These are phyloP conservation scores for Phytophthora europaea DNA, from an alignment of 352 stramenopile genomes.

Conservation along the genomic window DNA sequence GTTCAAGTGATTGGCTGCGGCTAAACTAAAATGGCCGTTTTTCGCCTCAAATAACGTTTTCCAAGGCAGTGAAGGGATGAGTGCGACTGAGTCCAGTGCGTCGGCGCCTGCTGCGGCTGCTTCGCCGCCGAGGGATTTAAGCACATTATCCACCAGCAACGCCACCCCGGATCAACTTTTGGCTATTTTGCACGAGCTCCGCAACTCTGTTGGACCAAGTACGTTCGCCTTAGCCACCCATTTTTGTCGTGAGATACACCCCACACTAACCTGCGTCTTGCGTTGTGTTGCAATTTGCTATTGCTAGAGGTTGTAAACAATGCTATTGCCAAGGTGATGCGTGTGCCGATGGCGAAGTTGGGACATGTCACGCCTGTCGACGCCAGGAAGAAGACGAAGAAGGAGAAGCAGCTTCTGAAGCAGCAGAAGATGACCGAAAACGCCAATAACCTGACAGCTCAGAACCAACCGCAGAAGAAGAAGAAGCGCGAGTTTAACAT, in stretches of 20 bases:
- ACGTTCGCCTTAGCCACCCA: conserved; percentile 30
- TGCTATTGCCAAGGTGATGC: conserved; percentile 79
- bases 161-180: conserved; percentile 58
- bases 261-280: conserved; percentile 11
- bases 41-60: conserved; percentile 17
- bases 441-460: neutral
- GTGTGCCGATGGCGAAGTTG: conserved; percentile 16
- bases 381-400: conserved; percentile 32
- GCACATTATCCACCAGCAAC: conserved; percentile 40
- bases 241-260: conserved; percentile 13
- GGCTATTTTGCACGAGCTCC: conserved; percentile 76
- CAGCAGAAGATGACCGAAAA: conserved; percentile 30
- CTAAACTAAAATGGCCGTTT: conserved; percentile 12
- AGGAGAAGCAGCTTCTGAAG: conserved; percentile 35
- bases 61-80: conserved; percentile 14
- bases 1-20: conserved; percentile 23
- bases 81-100: conserved; percentile 11
- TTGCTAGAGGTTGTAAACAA: conserved; percentile 70
- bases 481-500: conserved; percentile 81
- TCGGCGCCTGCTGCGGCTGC: conserved; percentile 5
- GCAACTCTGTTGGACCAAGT: conserved; percentile 70
- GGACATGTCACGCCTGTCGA: conserved; percentile 5
- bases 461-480: conserved; percentile 54
- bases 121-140: conserved; percentile 32
- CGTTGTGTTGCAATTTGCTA: conserved; percentile 19